Percentiles rank a stretch among this genome's conserved stretches.
These are phyloP conservation scores for Alternaria ventricosa DNA, from an alignment of 2,329 filamentous ascomycete species.

Conservation along the genomic window DNA sequence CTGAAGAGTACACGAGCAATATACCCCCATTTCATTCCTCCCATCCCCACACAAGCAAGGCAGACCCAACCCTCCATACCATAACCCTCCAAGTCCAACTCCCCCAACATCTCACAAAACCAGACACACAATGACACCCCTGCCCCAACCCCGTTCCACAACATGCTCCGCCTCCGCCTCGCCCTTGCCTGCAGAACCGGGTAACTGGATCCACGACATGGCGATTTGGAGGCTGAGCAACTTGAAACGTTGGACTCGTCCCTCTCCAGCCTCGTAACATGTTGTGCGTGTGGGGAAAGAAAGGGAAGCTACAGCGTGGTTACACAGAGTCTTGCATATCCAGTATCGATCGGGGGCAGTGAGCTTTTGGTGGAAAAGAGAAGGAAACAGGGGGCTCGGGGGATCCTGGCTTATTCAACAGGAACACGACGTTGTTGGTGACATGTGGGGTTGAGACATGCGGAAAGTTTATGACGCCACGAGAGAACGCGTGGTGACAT, in stretches of 20 bases:
- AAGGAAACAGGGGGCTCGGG: not conserved
- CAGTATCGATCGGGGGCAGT: not conserved
- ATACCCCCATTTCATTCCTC: not conserved
- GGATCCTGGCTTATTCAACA: conserved; percentile 8
- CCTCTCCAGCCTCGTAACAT: not conserved
- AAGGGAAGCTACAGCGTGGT: not conserved
- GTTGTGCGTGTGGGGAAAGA: not conserved
- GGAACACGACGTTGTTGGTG: conserved; percentile 1
- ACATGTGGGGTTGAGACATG: not conserved
- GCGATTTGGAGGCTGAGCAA: not conserved
- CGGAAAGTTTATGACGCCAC: conserved; percentile 6
- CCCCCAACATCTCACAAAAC: not conserved
- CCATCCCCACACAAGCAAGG: not conserved
- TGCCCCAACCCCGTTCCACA: conserved; percentile 2
- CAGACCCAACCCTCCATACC: not conserved
- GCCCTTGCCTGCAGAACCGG: not conserved
- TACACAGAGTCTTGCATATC: not conserved
- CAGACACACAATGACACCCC: not conserved
- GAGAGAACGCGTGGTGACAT: conserved; percentile 4
- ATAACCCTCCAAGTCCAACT: not conserved
- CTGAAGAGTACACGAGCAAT: not conserved
- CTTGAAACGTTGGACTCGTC: not conserved
- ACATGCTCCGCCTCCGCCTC: not conserved
- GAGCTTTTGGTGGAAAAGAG: not conserved
- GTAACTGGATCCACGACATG: not conserved